Percentiles rank a stretch among this genome's conserved stretches.
These are phyloP conservation scores for Sarocladium strictum DNA, from an alignment of 2,329 filamentous ascomycete species.

Conservation along the genomic window DNA sequence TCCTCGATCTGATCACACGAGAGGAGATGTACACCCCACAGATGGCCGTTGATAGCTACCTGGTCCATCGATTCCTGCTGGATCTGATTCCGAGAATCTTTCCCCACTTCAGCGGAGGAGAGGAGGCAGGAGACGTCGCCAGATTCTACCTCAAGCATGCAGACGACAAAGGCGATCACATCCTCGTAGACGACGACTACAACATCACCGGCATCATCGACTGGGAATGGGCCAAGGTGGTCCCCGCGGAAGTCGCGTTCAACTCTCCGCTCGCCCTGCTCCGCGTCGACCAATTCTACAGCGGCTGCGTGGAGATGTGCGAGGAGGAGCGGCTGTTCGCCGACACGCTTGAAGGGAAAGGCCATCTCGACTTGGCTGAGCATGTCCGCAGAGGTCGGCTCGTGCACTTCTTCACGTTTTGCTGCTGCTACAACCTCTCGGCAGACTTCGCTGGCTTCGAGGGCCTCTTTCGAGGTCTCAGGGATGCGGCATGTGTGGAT, in stretches of 20 bases:
- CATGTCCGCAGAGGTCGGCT: constrained; percentile 30
- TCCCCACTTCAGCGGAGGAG: constrained; percentile 17
- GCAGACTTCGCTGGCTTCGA: constrained; percentile 36
- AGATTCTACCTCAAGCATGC: constrained; percentile 38
- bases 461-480: constrained; percentile 33
- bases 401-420: constrained; percentile 34
- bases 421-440: constrained; percentile 32
- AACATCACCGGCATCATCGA: constrained; percentile 44
- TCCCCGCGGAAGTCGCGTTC: constrained; percentile 31
- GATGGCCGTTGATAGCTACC: constrained; percentile 27
- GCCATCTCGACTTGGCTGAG: constrained; percentile 26
- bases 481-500: constrained; percentile 26
- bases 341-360: constrained; percentile 23
- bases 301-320: constrained; percentile 26
- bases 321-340: constrained; percentile 34
- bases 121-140: too few species aligned
- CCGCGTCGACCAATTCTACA: constrained; percentile 34
- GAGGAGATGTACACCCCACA: constrained; percentile 28
- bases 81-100: constrained; percentile 26
- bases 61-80: constrained; percentile 36
- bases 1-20: constrained; percentile 29
- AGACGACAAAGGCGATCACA: constrained; percentile 41
- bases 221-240: constrained; percentile 32
- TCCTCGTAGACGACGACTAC: constrained; percentile 37
- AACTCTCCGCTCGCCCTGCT: constrained; percentile 34